These are phyloP conservation scores for Domatiomyces globalis DNA, from an alignment of 2,329 filamentous ascomycete species.

Conservation along the genomic window DNA sequence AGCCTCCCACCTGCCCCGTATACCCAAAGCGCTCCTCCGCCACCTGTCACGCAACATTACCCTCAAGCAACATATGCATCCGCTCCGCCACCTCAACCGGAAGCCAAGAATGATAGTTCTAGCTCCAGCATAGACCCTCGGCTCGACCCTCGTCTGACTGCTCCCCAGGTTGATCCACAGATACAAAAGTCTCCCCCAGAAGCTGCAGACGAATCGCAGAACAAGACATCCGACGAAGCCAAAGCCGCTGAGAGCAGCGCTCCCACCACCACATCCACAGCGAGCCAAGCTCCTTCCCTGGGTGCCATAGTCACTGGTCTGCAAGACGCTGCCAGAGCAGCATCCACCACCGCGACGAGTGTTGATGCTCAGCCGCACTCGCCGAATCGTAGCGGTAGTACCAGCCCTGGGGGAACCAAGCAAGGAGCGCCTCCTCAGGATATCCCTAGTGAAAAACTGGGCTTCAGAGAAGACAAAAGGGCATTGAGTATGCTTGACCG, in stretches of 20 bases:
- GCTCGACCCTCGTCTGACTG: slow-evolving; percentile 24
- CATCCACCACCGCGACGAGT: slow-evolving; percentile 5
- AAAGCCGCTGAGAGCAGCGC: slow-evolving; percentile 5
- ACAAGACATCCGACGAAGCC: neutral
- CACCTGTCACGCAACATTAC: slow-evolving; percentile 19
- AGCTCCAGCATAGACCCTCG: slow-evolving; percentile 18
- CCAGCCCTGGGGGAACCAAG: slow-evolving; percentile 23
- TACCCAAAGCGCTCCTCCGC: slow-evolving; percentile 19
- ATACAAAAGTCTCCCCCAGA: neutral
- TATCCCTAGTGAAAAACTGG: slow-evolving; percentile 43
- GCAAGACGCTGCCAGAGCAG: slow-evolving; percentile 13
- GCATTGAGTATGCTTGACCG: slow-evolving; percentile 52
- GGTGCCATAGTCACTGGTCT: slow-evolving; percentile 31
- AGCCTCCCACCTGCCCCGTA: slow-evolving; percentile 24
- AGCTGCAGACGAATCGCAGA: neutral
- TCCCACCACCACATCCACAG: slow-evolving; percentile 18
- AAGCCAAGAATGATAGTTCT: neutral
- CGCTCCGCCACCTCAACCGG: slow-evolving; percentile 14
- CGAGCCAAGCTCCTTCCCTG: slow-evolving; percentile 41
- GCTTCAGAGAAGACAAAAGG: slow-evolving; percentile 49
- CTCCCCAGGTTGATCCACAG: neutral
- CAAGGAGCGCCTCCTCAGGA: slow-evolving; percentile 35
- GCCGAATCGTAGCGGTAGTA: slow-evolving; percentile 26
- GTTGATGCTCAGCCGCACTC: neutral
- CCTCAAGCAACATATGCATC: slow-evolving; percentile 23